Percentiles rank a stretch among this genome's conserved stretches.
Evolutionary conservation across 495 filamentous ascomycete species (phyloP).

Genomic region (Pyrenula massariospora): DNA sequence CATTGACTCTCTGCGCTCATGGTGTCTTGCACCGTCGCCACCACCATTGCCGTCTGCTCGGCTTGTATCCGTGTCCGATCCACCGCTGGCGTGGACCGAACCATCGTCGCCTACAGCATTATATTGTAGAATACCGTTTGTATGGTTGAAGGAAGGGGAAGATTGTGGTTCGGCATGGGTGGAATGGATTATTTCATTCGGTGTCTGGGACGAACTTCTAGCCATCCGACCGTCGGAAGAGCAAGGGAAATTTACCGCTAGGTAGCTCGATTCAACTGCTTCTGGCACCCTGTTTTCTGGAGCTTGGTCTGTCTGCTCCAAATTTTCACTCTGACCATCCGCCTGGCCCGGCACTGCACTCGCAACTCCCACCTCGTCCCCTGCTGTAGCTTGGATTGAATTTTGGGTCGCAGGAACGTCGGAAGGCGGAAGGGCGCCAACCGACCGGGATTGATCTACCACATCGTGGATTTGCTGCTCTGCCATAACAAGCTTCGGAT

Average conservation of each 20-base stretch:
- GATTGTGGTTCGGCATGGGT: not conserved
- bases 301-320: not conserved
- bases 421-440: slow-evolving; percentile 59
- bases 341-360: not conserved
- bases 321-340: not conserved
- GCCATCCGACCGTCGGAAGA: not conserved
- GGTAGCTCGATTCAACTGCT: not conserved
- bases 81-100: slow-evolving; percentile 11
- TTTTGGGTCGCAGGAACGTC: slow-evolving; percentile 58
- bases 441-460: slow-evolving; percentile 68
- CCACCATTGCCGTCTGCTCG: slow-evolving; percentile 21
- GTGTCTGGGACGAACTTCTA: not conserved
- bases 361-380: slow-evolving; percentile 34
- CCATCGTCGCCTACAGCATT: not conserved
- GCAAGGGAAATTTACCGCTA: not conserved
- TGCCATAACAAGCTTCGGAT: slow-evolving; percentile 67
- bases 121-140: not conserved
- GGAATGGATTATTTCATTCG: not conserved
- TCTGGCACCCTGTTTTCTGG: not conserved
- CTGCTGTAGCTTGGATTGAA: slow-evolving; percentile 40
- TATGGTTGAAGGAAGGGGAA: not conserved
- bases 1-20: slow-evolving; percentile 55
- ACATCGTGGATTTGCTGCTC: slow-evolving; percentile 66
- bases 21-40: slow-evolving; percentile 39
- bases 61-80: slow-evolving; percentile 37